A percentile compares a stretch with the other conserved stretches of the same genome.
These are phyloP conservation scores for Lepraria neglecta DNA, from an alignment of 495 filamentous ascomycete genomes.

Conservation along the genomic window DNA sequence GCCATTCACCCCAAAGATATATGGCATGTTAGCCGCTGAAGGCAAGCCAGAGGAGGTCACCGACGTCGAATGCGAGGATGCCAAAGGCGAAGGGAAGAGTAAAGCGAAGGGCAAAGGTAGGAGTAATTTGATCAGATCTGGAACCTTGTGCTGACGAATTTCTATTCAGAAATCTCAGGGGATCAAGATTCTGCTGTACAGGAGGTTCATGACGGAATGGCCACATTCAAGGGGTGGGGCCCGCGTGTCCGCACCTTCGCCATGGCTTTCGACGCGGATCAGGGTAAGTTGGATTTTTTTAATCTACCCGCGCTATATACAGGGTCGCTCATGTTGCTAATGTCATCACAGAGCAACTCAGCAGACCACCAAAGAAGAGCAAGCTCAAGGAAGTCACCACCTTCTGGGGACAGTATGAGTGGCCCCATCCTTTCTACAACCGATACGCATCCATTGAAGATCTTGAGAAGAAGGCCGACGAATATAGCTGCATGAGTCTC, in stretches of 20 bases:
- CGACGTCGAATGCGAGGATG: neutral
- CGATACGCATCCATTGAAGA: constrained; percentile 44
- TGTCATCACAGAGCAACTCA: constrained; percentile 8
- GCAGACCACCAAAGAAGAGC: constrained; percentile 31
- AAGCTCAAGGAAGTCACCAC: constrained; percentile 35
- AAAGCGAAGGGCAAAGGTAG: constrained; percentile 29
- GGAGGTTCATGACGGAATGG: constrained; percentile 36
- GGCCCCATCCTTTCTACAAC: constrained; percentile 45
- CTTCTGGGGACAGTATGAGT: constrained; percentile 49
- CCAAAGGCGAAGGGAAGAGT: neutral
- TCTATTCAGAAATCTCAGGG: constrained; percentile 11
- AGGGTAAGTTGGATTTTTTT: constrained; percentile 22
- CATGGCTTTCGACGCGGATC: constrained; percentile 50
- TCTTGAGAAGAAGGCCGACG: constrained; percentile 48
- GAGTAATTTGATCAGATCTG: constrained; percentile 22
- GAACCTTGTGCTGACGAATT: neutral
- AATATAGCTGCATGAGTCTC: constrained; percentile 42
- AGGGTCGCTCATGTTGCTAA: neutral
- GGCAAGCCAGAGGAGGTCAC: too few relatives aligned
- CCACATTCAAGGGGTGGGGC: constrained; percentile 46
- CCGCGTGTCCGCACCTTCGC: constrained; percentile 45
- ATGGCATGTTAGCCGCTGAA: constrained; percentile 35
- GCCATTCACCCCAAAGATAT: constrained; percentile 48
- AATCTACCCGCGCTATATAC: neutral
- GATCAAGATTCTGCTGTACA: neutral